A percentile compares a stretch with the other conserved stretches of the same genome.
Evolutionary conservation across 176 grass and related monocot species (phyloP).

Genomic region (Calamus simplicifolius): DNA sequence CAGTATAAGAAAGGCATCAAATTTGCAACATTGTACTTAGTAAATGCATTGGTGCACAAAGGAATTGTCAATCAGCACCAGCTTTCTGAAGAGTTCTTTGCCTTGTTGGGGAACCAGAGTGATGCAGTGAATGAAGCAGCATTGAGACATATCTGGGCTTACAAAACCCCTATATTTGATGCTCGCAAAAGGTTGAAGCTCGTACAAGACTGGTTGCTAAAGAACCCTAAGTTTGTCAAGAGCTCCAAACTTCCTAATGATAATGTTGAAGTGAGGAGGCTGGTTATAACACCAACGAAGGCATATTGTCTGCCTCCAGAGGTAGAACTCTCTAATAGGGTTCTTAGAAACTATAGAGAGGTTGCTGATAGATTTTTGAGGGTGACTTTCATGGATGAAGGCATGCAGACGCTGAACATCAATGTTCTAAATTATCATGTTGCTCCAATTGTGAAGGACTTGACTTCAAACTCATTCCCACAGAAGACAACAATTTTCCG

Average conservation of each 20-base stretch:
- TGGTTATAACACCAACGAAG: conserved; percentile 70
- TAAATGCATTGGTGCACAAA: conserved; percentile 76
- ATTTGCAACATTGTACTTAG: conserved; percentile 62
- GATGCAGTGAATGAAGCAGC: conserved; percentile 19
- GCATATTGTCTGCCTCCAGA: conserved; percentile 71
- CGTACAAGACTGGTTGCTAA: conserved; percentile 23
- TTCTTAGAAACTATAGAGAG: conserved; percentile 51
- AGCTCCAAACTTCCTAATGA: conserved; percentile 14
- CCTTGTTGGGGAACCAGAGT: conserved; percentile 34
- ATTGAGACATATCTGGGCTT: no score
- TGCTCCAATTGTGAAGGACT: conserved; percentile 50
- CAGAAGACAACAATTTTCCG: conserved; percentile 71
- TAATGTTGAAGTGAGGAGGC: conserved; percentile 45
- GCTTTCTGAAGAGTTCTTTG: conserved; percentile 59
- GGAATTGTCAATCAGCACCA: conserved; percentile 71
- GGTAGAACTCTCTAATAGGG: conserved; percentile 68
- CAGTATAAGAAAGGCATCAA: conserved; percentile 34
- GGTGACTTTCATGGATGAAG: conserved; percentile 89
- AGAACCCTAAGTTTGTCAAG: conserved; percentile 24
- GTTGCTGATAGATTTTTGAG: conserved; percentile 73
- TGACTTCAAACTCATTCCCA: conserved; percentile 44
- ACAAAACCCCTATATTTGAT: no score
- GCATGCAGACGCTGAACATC: conserved; percentile 54
- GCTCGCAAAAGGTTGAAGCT: conserved; percentile 9
- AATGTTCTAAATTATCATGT: conserved; percentile 54